Evolutionary conservation across 306 rosid genomes (phyloP), one percentile per base, ranked within the genome.

Genomic region (Castanospermum australe): DNA sequence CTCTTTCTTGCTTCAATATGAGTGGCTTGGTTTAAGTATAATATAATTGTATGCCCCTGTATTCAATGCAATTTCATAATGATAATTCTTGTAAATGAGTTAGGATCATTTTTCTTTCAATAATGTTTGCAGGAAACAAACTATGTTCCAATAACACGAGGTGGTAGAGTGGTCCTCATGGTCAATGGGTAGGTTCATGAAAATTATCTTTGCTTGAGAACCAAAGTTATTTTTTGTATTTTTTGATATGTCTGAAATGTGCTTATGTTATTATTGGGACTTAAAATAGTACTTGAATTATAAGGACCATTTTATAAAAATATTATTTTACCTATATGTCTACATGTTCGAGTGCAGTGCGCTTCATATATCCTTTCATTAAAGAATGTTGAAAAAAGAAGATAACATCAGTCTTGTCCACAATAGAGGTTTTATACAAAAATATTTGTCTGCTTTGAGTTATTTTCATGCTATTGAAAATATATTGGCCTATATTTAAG

Each of bases 91-190:
- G 22, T 42, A 60, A 67, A 62, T 67, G 74, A n/a, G 68, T 73
- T 59, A 11, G 41, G 54, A 21, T 73, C 15, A n/a, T 64, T 30
- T 63, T 59, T 48, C 72, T 69, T 35, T 60, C 30, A 63, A 52
- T 68, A 65, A 42, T 77, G 51, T 65, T 69, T 75, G 82, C 92
- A 91, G 99, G 98, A 91, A 88, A 90, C 87, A 28, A 93, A 93
- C 84, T 95, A 88, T 80, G 97, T 91, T 82, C 99, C 99, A 8
- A 93, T 95, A 73, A 85, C 97, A 51, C 88, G 91, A 28, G 99
- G 99, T 67, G 76, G 84, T 81, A 87, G 96, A 77, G 99, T 95
- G 83, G 96, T 95, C 59, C 97, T 95, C 69, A 66, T 95, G 97
- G 82, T 91, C 83, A 95, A 95, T 64, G 99, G 99, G 97, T 95